Evolutionary conservation across 441 rosid species (phyloP).

Genomic region (Breynia disticha): DNA sequence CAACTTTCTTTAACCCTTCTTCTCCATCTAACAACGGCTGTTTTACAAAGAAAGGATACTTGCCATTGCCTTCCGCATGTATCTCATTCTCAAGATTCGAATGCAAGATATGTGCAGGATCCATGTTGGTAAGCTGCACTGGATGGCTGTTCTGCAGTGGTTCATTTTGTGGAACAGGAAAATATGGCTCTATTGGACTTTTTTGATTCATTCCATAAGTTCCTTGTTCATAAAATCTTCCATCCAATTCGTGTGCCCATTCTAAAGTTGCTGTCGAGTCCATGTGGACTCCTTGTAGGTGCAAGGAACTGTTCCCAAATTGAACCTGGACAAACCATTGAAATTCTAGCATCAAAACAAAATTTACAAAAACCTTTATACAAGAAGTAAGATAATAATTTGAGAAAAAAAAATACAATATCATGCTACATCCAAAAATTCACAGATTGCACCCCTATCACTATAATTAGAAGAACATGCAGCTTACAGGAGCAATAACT

Average conservation of each 20-base stretch:
- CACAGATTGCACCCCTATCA: no score
- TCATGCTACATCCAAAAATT: no score
- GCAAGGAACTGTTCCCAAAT: slow-evolving; percentile 24
- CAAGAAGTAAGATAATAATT: neutral
- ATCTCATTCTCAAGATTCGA: slow-evolving; percentile 29
- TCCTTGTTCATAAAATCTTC: slow-evolving; percentile 38
- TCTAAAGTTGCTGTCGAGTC: slow-evolving; percentile 36
- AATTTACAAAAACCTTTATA: slow-evolving; percentile 2
- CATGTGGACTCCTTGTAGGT: slow-evolving; percentile 27
- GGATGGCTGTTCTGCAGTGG: slow-evolving; percentile 28
- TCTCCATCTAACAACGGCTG: slow-evolving; percentile 42
- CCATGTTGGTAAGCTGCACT: slow-evolving; percentile 23
- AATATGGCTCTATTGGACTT: slow-evolving; percentile 26
- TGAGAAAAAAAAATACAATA: no score
- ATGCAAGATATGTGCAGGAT: slow-evolving; percentile 20
- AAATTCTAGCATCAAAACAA: slow-evolving; percentile 20
- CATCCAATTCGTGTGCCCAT: slow-evolving; percentile 31
- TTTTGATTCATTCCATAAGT: slow-evolving; percentile 20
- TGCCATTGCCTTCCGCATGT: slow-evolving; percentile 31
- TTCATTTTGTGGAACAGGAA: slow-evolving; percentile 33
- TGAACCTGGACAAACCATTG: slow-evolving; percentile 29
- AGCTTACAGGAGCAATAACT: no score
- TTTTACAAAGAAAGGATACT: slow-evolving; percentile 32
- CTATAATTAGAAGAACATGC: no score
- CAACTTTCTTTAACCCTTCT: slow-evolving; percentile 77